A percentile compares a stretch with the other conserved stretches of the same genome.
Evolutionary conservation across 2,329 filamentous ascomycete genomes (phyloP).

Genomic region (Cytospora piceicola): DNA sequence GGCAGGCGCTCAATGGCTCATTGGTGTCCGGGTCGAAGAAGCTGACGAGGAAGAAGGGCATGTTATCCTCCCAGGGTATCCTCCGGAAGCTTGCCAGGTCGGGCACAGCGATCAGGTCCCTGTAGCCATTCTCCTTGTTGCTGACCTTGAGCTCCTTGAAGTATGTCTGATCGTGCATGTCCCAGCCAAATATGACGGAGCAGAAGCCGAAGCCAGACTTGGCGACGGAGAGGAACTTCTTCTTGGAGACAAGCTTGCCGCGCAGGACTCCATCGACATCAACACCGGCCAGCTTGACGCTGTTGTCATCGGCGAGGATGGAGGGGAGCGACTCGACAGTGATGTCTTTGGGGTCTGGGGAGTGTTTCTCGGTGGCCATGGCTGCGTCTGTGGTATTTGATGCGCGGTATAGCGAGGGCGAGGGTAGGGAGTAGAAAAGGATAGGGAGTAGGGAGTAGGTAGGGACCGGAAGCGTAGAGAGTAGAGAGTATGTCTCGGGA

Average conservation of each 20-base stretch:
- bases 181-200: constrained; percentile 93
- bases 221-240: constrained; percentile 87
- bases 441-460: not conserved
- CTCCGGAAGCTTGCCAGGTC: constrained; percentile 78
- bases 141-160: constrained; percentile 82
- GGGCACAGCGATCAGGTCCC: constrained; percentile 80
- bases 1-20: constrained; percentile 74
- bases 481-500: not conserved
- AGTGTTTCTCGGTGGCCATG: constrained; percentile 37
- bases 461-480: not conserved
- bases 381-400: not conserved
- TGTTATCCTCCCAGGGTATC: constrained; percentile 88
- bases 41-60: constrained; percentile 83
- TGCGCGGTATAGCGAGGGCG: not conserved
- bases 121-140: constrained; percentile 89
- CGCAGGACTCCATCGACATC: constrained; percentile 87
- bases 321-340: constrained; percentile 68
- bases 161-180: constrained; percentile 95
- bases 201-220: constrained; percentile 87
- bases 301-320: constrained; percentile 71
- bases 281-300: constrained; percentile 85
- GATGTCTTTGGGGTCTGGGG: constrained; percentile 39
- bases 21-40: constrained; percentile 82
- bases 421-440: not conserved
- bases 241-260: constrained; percentile 89